These are phyloP conservation scores for Cucurbita moschata DNA, from an alignment of 306 rosid genomes.

Conservation along the genomic window DNA sequence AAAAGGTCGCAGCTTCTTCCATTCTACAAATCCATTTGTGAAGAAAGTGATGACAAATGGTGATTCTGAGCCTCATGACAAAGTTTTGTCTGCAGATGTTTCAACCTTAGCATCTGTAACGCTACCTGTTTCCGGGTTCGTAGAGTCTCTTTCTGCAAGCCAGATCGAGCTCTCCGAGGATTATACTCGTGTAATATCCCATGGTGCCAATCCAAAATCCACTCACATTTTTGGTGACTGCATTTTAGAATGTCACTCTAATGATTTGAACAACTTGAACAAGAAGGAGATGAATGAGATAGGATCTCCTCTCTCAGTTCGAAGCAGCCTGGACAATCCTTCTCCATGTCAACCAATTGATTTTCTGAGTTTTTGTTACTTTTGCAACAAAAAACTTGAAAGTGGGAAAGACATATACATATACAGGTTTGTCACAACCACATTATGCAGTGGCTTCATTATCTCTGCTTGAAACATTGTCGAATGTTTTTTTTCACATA, in stretches of 20 bases:
- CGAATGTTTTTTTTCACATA: neutral
- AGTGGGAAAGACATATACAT: constrained; percentile 79
- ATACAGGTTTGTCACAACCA: constrained; percentile 42
- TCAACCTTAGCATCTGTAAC: constrained; percentile 24
- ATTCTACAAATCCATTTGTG: constrained; percentile 15
- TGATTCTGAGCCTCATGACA: constrained; percentile 27
- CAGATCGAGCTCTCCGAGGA: constrained; percentile 86
- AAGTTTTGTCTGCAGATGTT: constrained; percentile 5
- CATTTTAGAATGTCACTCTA: constrained; percentile 47
- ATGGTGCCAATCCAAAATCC: constrained; percentile 67
- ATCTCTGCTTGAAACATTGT: neutral
- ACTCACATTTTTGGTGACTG: constrained; percentile 77
- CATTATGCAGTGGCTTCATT: neutral
- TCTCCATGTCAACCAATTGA: constrained; percentile 30
- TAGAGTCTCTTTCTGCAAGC: constrained; percentile 49
- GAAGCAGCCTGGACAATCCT: constrained; percentile 9
- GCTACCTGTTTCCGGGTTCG: constrained; percentile 18
- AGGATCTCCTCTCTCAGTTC: constrained; percentile 1
- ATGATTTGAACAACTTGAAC: constrained; percentile 20
- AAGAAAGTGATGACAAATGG: constrained; percentile 20
- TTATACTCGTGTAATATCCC: constrained; percentile 75
- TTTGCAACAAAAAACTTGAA: constrained; percentile 59
- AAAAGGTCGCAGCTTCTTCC: constrained; percentile 6
- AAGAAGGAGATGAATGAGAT: constrained; percentile 30
- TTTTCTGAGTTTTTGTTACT: constrained; percentile 63